Percentiles rank a stretch among this genome's conserved stretches.
phyloP scores from a whole-genome alignment of 2,329 filamentous ascomycete genomes.

The Trichoderma brevicompactum region DNA sequence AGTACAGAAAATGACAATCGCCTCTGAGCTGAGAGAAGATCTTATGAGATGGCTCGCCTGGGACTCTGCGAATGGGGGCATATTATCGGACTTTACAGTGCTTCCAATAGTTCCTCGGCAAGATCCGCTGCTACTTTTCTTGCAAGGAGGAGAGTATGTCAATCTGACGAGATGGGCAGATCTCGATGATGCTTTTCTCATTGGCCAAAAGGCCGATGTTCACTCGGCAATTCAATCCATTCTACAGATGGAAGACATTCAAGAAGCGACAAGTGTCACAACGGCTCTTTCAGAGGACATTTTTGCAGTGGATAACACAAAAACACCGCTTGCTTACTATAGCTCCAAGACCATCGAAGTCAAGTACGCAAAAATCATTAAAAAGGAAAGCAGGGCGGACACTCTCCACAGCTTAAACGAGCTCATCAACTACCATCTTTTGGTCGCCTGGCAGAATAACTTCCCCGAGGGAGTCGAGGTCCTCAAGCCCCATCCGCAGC shows the following conservation, averaged over 20 bases:
- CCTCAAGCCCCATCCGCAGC: conserved; percentile 75
- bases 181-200: conserved; percentile 72
- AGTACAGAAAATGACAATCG: conserved; percentile 66
- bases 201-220: conserved; percentile 68
- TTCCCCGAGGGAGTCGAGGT: conserved; percentile 80
- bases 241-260: conserved; percentile 59
- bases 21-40: conserved; percentile 67
- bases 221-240: conserved; percentile 65
- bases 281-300: conserved; percentile 62
- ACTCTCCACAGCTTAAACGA: conserved; percentile 70
- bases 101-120: conserved; percentile 82
- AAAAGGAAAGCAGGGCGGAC: conserved; percentile 53
- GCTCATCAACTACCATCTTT: conserved; percentile 84
- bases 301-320: conserved; percentile 67
- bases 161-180: conserved; percentile 74
- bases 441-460: conserved; percentile 79
- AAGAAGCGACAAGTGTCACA: conserved; percentile 65
- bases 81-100: conserved; percentile 78
- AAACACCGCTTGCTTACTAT: conserved; percentile 78
- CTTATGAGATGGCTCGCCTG: conserved; percentile 88
- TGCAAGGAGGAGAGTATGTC: conserved; percentile 77
- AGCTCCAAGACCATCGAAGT: conserved; percentile 62
- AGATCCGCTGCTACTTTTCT: conserved; percentile 70
- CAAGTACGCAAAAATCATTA: conserved; percentile 70
- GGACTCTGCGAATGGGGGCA: conserved; percentile 84